Evolutionary conservation across 306 rosid species (phyloP).

Genomic region (Begonia masoniana): DNA sequence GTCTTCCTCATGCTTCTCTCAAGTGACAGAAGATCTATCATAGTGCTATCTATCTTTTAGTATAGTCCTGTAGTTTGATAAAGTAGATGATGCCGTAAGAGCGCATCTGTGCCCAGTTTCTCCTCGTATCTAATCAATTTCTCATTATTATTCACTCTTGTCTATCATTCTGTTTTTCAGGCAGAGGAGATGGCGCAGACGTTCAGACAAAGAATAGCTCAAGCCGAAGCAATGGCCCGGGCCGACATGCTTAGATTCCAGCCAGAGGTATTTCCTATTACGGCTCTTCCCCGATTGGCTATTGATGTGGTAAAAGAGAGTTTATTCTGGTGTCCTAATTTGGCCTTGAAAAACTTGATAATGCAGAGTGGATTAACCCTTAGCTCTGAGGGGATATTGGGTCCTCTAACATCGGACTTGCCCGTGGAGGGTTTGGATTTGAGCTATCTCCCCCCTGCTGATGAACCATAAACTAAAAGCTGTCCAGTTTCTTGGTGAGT

Average conservation of each 20-base stretch:
- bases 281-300: background rate
- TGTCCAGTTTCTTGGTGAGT: background rate
- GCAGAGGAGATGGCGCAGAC: slow-evolving; percentile 99
- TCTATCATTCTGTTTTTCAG: slow-evolving; percentile 16
- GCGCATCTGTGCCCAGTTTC: too few species aligned
- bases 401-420: slow-evolving; percentile 60
- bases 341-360: background rate
- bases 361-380: slow-evolving; percentile 79
- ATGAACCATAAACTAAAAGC: slow-evolving; percentile 5
- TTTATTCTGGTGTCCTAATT: background rate
- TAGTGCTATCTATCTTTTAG: too few species aligned
- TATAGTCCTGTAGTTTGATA: too few species aligned
- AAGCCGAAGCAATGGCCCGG: slow-evolving; percentile 99
- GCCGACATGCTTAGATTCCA: slow-evolving; percentile 91
- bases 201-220: slow-evolving; percentile 94
- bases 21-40: too few species aligned
- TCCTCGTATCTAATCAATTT: too few species aligned
- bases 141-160: too few species aligned
- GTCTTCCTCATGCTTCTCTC: too few species aligned
- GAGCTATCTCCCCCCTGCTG: slow-evolving; percentile 48
- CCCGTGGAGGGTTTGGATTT: slow-evolving; percentile 78
- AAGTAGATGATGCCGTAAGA: too few species aligned
- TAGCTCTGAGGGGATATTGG: slow-evolving; percentile 63
- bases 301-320: background rate
- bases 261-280: slow-evolving; percentile 52